Evolutionary conservation across 2,329 filamentous ascomycete genomes (phyloP), one percentile per base, ranked within the genome.

Genomic region (Fusarium decemcellulare): DNA sequence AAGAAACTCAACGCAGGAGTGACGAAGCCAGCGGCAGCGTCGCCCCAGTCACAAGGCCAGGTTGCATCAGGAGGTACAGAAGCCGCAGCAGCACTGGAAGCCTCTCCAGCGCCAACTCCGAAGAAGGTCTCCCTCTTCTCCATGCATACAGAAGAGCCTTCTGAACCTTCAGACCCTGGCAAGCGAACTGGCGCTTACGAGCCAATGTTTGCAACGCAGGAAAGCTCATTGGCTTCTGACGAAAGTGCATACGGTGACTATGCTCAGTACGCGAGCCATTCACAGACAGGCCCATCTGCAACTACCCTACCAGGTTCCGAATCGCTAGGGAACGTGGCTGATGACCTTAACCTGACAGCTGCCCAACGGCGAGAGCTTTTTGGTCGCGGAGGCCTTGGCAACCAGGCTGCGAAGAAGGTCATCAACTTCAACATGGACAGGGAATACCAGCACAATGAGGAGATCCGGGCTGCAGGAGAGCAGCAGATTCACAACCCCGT

Each of bases 361-460:
- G 86, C 92, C 0, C 91, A 93, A 69, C 87, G 91, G 42, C 91
- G 95, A 43, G 94, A 97, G 76, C 88, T 98, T 5, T 95, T 98
- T 76, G 95, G 95, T 2, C 92, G 95, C 6, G 79, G 80, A 23
- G 85, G 85, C 23, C 76, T 69, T 30, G 73, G 78, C 46, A 77
- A 77, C 34, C 76, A 76, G 42, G 72, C 75, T 15, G 74, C 78
- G 8, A 83, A 87, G n/a, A 90, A 88, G 44, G 87, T 97, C 39
- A 87, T 95, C 68, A 94, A 92, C 75, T 97, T 98, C 86, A 93
- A 97, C 81, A 95, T 94, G 70, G 94, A 97, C 77, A 83, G 85
- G 61, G 95, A 98, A 81, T 98, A 98, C 79, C 88, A 87, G 27
- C 89, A 92, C 74, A 98, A 98, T 79, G 93, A 97, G 81, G 86